Percentiles rank a stretch among this genome's conserved stretches.
phyloP scores from a whole-genome alignment of 208 protist species.

The Trypanosoma rangeli region DNA sequence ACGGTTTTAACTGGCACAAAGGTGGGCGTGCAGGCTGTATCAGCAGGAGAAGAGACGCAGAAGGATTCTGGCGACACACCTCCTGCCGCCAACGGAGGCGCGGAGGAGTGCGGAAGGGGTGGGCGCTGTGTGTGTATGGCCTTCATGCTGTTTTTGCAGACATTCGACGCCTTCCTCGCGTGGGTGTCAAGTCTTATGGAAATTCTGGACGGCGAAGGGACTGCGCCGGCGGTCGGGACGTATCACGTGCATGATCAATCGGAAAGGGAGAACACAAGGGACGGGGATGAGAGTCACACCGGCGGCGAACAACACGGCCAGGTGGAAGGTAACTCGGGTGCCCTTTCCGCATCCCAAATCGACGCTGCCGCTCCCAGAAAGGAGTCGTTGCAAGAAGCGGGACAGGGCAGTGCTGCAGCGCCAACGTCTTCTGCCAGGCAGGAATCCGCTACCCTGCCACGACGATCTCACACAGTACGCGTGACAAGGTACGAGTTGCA shows the following conservation, averaged over 20 bases:
- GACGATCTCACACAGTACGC: conserved; percentile 46
- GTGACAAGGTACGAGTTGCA: conserved; percentile 72
- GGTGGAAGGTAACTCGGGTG: background rate
- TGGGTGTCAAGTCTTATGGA: conserved; percentile 50
- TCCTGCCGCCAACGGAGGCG: background rate
- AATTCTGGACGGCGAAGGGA: conserved; percentile 46
- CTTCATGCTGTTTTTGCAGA: conserved; percentile 67
- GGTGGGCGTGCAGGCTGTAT: background rate
- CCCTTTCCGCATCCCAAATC: background rate
- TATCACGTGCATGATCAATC: conserved; percentile 27
- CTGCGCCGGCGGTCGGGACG: conserved; percentile 59
- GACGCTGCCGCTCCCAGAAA: background rate
- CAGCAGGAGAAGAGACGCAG: background rate
- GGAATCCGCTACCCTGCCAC: background rate
- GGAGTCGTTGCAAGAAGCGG: conserved; percentile 2
- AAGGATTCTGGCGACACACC: background rate
- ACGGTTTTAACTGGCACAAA: background rate
- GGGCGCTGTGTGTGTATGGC: conserved; percentile 1
- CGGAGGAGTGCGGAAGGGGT: background rate
- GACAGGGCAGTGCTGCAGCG: background rate
- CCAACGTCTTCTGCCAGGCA: background rate
- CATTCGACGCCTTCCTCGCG: conserved; percentile 38
- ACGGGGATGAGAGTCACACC: background rate
- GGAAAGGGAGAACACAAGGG: conserved; percentile 8
- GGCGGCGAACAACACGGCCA: background rate